Evolutionary conservation across 192 early-diverging fungal species (phyloP).

Genomic region (Backusella sp.): DNA sequence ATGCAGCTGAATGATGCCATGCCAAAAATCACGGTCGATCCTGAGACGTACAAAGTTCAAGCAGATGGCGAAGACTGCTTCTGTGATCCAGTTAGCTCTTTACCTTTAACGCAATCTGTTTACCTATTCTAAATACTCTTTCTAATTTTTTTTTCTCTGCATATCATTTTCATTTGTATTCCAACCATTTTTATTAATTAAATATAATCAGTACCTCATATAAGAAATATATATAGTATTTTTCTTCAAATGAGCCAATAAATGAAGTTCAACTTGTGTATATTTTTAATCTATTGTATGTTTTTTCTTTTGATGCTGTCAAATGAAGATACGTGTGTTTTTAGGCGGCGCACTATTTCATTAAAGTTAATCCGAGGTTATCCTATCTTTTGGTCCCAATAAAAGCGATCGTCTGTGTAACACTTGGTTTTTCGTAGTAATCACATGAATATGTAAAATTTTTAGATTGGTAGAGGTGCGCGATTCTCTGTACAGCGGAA

Average conservation of each 20-base stretch:
- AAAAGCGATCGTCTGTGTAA: background rate
- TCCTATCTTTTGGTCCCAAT: background rate
- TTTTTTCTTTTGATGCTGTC: no score
- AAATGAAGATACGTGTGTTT: background rate
- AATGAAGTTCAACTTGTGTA: background rate
- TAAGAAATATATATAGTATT: background rate
- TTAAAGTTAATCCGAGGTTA: background rate
- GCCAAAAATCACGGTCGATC: conserved; percentile 83
- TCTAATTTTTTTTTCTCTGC: background rate
- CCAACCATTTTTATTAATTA: background rate
- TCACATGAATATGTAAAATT: no score
- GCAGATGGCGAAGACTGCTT: conserved; percentile 71
- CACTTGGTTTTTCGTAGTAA: background rate
- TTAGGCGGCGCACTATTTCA: background rate
- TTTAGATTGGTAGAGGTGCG: no score
- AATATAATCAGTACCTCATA: background rate
- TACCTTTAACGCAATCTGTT: conserved; percentile 72
- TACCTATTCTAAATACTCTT: conserved; percentile 52
- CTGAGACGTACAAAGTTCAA: conserved; percentile 87
- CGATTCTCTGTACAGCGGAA: no score
- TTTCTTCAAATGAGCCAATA: background rate
- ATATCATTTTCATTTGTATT: conserved; percentile 6
- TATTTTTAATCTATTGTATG: background rate
- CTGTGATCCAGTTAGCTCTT: conserved; percentile 66
- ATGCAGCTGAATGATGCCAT: conserved; percentile 83